Base-by-base conservation (phyloP, 1,284 basidiomycete species). In the Tilletiopsis washingtonensis region DNA sequence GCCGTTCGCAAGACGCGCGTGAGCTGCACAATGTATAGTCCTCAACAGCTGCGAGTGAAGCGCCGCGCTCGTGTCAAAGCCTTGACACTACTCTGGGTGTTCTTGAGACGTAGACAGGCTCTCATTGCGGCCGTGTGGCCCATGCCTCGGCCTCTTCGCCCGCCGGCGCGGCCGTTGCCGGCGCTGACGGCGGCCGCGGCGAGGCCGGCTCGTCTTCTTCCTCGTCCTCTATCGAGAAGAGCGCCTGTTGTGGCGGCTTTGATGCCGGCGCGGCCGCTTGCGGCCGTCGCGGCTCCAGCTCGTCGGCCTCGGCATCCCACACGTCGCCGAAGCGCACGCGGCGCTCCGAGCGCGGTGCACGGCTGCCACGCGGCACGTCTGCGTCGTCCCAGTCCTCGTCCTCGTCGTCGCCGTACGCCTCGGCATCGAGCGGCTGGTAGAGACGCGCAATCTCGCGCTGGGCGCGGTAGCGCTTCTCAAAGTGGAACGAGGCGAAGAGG, bases 401-500 rank as follows among this genome's bases (percentile, higher is more conserved):
- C 23, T 56, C 52, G 25, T 56, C 54, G 27, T 67, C 66, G 3
- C 49, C 44, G 21, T 51, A 51, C 19, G 37, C 29, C 38, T 54
- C 52, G 9, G 41, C 40, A 25, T 49, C 51, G 17, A 70, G 45
- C 14, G 69, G 66, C 4, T 56, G 59, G 43, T 71, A 70, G 5
- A 71, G 43, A 21, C 61, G 14, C 25, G 59, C 62, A 27, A 66
- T 34, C 41, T 69, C 69, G 9, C 60, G 47, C 5, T 54, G 40
- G 1, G 48, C 51, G 9, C 66, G 46, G 40, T 63, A 63, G 27
- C 54, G 40, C 19, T 53, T 53, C 40, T 70, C 69, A 7, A 56
- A 5, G 24, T 67, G 56, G 37, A 61, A 64, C 3, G 56, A 51
- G 36, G 57, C 50, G 61, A 81, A 82, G 11, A 91, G 75, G 2